Evolutionary conservation across 768 basidiomycete species (phyloP).

Genomic region (Pholiota molesta): DNA sequence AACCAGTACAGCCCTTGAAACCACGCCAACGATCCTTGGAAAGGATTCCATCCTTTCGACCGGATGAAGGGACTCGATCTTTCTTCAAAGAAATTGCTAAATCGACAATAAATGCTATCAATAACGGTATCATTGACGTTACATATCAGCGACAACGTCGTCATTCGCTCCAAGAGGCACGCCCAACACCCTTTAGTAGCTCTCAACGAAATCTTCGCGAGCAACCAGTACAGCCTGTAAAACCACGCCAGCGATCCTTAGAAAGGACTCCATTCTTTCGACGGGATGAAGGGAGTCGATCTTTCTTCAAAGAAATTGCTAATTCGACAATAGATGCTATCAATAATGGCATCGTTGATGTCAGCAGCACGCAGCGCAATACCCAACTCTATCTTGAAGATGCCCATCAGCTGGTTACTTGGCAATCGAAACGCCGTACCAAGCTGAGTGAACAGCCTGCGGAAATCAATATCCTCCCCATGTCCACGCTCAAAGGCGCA

Average conservation of each 20-base stretch:
- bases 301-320: conserved; percentile 19
- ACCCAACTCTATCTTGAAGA: conserved; percentile 60
- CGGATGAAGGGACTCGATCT: conserved; percentile 7
- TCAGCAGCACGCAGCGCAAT: conserved; percentile 33
- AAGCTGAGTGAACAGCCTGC: conserved; percentile 7
- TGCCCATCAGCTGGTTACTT: conserved; percentile 45
- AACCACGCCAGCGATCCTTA: not conserved
- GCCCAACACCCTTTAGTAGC: not conserved
- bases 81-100: conserved; percentile 19
- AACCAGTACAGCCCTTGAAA: not conserved
- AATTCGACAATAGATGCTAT: conserved; percentile 21
- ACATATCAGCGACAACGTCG: not conserved
- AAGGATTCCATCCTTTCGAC: not conserved
- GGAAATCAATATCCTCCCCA: conserved; percentile 51
- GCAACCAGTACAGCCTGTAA: not conserved
- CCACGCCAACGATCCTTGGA: not conserved
- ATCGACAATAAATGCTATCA: conserved; percentile 22
- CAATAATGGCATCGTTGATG: conserved; percentile 21
- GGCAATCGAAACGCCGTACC: conserved; percentile 10
- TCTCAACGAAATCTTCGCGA: not conserved
- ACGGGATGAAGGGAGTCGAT: conserved; percentile 7
- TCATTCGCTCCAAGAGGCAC: not conserved
- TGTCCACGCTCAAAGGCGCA: conserved; percentile 64
- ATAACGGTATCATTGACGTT: conserved; percentile 21
- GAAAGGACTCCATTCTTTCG: not conserved